phyloP scores from a whole-genome alignment of 2,329 filamentous ascomycete genomes.

The Claviceps spartinae region DNA sequence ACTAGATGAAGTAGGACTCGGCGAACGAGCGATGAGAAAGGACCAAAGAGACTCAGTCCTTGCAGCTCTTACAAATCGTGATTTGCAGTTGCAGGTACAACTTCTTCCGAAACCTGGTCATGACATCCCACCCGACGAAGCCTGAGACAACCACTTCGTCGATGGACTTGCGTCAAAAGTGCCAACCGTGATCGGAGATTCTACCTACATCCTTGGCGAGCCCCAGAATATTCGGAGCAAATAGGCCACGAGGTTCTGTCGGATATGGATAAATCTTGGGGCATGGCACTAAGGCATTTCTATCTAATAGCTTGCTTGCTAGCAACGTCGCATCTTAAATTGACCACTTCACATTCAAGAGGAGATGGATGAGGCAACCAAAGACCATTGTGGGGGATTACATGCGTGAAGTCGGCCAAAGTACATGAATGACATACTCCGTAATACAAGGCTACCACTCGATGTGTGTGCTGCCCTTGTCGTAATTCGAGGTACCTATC shows the following conservation, averaged over 20 bases:
- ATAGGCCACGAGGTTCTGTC: conserved; percentile 1
- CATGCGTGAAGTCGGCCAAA: not conserved
- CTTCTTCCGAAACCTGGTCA: not conserved
- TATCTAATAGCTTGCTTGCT: conserved; percentile 5
- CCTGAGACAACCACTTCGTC: not conserved
- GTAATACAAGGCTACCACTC: not conserved
- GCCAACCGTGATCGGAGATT: not conserved
- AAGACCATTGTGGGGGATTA: not conserved
- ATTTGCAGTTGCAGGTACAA: not conserved
- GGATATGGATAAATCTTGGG: not conserved
- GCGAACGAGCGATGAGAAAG: not conserved
- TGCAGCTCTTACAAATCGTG: not conserved
- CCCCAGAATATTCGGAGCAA: conserved; percentile 3
- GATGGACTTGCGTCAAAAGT: not conserved
- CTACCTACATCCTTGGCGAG: not conserved
- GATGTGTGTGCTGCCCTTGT: not conserved
- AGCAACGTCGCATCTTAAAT: not conserved
- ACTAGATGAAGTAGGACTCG: not conserved
- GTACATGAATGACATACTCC: not conserved
- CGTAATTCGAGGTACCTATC: not conserved
- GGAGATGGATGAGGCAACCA: not conserved
- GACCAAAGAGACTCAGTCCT: not conserved
- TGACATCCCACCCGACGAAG: not conserved
- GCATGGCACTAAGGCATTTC: not conserved
- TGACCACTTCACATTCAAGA: not conserved